Conservation (phyloP, 345 rosid species). For the Aurinia saxatilis region DNA sequence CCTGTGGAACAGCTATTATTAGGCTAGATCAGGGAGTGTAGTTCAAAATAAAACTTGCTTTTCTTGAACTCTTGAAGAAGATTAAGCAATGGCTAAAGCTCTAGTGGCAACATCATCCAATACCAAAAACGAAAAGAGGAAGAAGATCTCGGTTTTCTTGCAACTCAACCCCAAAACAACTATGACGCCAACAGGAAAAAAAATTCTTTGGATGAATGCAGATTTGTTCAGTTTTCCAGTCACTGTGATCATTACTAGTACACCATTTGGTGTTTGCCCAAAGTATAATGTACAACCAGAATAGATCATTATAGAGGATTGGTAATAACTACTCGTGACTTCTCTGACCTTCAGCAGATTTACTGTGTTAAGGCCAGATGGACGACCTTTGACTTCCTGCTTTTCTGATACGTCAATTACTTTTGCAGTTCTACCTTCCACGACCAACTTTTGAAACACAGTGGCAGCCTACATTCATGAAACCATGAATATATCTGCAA, state of each 20-base stretch:
- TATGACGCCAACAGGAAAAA: not conserved
- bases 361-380: constrained; percentile 87
- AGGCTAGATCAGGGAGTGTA: constrained; percentile 12
- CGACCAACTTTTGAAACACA: constrained; percentile 73
- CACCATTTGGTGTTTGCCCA: not conserved
- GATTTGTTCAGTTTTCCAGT: not conserved
- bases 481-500: constrained; percentile 7
- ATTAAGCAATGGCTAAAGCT: not conserved
- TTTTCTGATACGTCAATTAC: constrained; percentile 66
- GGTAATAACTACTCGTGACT: not conserved
- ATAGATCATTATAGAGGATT: not conserved
- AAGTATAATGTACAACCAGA: not conserved
- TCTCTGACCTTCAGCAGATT: constrained; percentile 79
- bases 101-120: not conserved
- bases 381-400: constrained; percentile 81
- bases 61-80: not conserved
- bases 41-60: not conserved
- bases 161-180: constrained; percentile 1
- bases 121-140: not conserved
- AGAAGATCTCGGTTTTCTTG: not conserved
- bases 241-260: not conserved
- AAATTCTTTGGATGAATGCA: not conserved
- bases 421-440: constrained; percentile 62
- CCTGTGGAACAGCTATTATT: constrained; percentile 34
- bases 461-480: constrained; percentile 51